These are phyloP conservation scores for Boehmeria nivea DNA, from an alignment of 306 rosid species.

Conservation along the genomic window DNA sequence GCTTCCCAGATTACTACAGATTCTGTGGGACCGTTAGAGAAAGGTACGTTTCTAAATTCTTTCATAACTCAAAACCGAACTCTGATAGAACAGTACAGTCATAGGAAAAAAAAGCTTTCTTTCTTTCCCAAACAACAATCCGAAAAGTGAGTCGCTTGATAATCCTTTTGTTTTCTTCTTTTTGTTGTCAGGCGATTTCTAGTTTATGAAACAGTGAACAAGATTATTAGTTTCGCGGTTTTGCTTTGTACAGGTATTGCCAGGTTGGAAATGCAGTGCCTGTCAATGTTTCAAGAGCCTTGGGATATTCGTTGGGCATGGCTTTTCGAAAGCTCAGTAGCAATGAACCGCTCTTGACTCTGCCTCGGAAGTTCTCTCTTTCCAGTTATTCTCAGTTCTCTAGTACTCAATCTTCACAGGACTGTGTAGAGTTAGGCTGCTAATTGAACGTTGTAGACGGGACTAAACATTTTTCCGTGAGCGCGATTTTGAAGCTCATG, in stretches of 20 bases:
- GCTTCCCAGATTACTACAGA: conserved; percentile 80
- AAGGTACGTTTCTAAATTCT: conserved; percentile 50
- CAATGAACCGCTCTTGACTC: conserved; percentile 50
- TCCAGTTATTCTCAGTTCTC: conserved; percentile 56
- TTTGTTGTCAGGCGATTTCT: too few relatives aligned
- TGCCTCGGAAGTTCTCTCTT: conserved; percentile 68
- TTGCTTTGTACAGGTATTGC: conserved; percentile 50
- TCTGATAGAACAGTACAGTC: too few relatives aligned
- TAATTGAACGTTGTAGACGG: neutral
- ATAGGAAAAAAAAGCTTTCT: too few relatives aligned
- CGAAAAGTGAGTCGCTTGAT: too few relatives aligned
- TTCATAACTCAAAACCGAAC: too few relatives aligned
- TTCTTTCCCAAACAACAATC: too few relatives aligned
- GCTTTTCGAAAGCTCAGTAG: conserved; percentile 48
- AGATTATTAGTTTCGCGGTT: neutral
- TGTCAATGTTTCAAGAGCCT: conserved; percentile 59
- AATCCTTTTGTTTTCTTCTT: too few relatives aligned
- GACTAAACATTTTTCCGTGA: too few relatives aligned
- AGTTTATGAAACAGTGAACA: too few relatives aligned
- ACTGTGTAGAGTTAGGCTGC: neutral
- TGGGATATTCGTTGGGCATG: conserved; percentile 74
- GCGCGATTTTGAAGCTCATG: too few relatives aligned
- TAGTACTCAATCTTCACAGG: conserved; percentile 16
- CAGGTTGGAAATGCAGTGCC: conserved; percentile 94
- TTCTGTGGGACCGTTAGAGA: conserved; percentile 63